These are phyloP conservation scores for Euptelea pleiosperma DNA, from an alignment of 164 flowering plant genomes.

Conservation along the genomic window DNA sequence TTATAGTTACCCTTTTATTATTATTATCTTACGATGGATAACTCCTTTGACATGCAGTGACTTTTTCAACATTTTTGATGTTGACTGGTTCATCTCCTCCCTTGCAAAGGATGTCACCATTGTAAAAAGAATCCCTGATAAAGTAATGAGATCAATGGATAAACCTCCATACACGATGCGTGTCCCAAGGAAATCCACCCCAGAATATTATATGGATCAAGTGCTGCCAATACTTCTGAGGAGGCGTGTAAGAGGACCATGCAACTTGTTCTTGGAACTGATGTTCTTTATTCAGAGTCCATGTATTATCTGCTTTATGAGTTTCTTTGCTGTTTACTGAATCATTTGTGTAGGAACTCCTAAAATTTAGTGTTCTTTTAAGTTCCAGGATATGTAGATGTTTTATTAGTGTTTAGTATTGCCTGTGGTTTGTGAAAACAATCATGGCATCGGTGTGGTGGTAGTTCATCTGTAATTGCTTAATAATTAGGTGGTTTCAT, in stretches of 20 bases:
- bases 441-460: not conserved
- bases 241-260: constrained; percentile 67
- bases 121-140: constrained; percentile 80
- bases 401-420: no score
- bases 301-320: not conserved
- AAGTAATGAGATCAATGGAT: constrained; percentile 84
- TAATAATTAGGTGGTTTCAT: no score
- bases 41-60: constrained; percentile 60
- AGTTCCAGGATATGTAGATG: no score
- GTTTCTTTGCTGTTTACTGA: not conserved
- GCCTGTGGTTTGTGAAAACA: not conserved
- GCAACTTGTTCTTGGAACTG: constrained; percentile 3
- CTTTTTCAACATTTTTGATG: constrained; percentile 80
- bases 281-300: not conserved
- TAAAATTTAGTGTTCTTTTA: not conserved
- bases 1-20: not conserved
- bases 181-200: constrained; percentile 88
- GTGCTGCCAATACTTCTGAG: constrained; percentile 88
- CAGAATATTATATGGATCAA: constrained; percentile 86
- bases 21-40: constrained; percentile 5
- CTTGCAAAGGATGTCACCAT: constrained; percentile 85
- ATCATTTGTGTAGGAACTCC: not conserved
- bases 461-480: no score
- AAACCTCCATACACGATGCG: constrained; percentile 99
- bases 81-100: constrained; percentile 84